phyloP scores from a whole-genome alignment of 495 filamentous ascomycete species.

The Aspergillus ellipticus region DNA sequence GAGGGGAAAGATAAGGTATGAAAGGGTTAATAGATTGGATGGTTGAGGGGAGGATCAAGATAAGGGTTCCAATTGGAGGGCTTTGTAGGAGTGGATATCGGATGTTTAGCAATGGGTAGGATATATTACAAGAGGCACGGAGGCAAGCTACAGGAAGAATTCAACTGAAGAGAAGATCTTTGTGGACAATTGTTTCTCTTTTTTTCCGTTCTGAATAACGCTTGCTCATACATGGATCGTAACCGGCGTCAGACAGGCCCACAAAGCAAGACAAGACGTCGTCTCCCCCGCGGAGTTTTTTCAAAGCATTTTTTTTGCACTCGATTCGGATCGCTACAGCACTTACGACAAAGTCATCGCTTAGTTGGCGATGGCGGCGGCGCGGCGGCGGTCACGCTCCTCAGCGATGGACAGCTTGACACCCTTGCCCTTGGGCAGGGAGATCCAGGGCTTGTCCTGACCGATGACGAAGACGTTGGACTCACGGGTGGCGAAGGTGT shows the following conservation, averaged over 20 bases:
- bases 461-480: conserved; percentile 98
- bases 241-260: conserved; percentile 37
- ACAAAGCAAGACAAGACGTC: conserved; percentile 42
- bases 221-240: conserved; percentile 19
- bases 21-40: too few species aligned
- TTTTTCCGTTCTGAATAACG: conserved; percentile 17
- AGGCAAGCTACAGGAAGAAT: too few species aligned
- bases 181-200: conserved; percentile 19
- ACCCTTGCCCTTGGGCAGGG: conserved; percentile 98
- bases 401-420: conserved; percentile 98
- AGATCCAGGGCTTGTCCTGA: conserved; percentile 96
- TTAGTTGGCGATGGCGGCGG: conserved; percentile 67
- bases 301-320: conserved; percentile 27
- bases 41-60: too few species aligned
- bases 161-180: not conserved
- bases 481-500: conserved; percentile 97
- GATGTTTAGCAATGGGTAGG: too few species aligned
- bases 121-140: too few species aligned
- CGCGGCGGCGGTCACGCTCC: conserved; percentile 94
- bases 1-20: too few species aligned
- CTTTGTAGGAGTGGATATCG: too few species aligned
- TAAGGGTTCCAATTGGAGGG: too few species aligned
- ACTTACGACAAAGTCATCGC: conserved; percentile 28
- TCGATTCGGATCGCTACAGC: too few species aligned
- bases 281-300: conserved; percentile 36